Base-by-base conservation (phyloP, 2,329 filamentous ascomycete species). In the Paracoccidioides brasiliensis region DNA sequence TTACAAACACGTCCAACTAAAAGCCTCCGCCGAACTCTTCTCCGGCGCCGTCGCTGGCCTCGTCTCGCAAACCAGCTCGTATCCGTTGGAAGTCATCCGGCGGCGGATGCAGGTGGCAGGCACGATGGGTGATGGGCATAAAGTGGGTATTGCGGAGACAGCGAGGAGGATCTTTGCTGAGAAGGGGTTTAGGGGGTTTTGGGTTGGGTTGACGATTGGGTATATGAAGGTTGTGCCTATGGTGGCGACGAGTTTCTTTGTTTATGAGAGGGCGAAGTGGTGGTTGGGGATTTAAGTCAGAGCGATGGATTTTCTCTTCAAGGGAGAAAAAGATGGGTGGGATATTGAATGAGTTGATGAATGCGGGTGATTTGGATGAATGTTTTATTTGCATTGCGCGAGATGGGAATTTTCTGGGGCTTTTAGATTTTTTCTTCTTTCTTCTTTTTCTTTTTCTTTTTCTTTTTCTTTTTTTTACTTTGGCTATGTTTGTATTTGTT, bases 101-200 rank as follows among this genome's bases (percentile, higher is more conserved):
- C 80, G 93, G 60, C 80, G 93, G 50, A 97, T 98, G 91, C 93
- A 98, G 69, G 93, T 98, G 12, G 88, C 89, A 50, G 93, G 91
- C 9, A 90, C 91, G 0, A 89, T 97, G 0, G 93, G 93, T 1
- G 90, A 97, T 67, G 90, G 91, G 0, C 88, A 82, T 63, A 77
- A 87, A 48, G 72, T 95, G 48, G 78, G 83, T 52, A 88, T 98
- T 60, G 74, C 75, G 14, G 91, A 97, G 72, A 95, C 91, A 0
- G 84, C 84, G 3, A 74, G 72, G 60, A 79, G 83, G 67, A 93
- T 98, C 60, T 83, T 83, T 62, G 74, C 78, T 48, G 89, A 96
- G 72, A 79, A 78, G 56, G 93, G 93, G 0, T 72, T 84, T 57
- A 78, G 80, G 52, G 93, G 93, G 0, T 97, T 95, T 74, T 98